Conservation (phyloP, 257 asterid genomes). For the Scutellaria minor region DNA sequence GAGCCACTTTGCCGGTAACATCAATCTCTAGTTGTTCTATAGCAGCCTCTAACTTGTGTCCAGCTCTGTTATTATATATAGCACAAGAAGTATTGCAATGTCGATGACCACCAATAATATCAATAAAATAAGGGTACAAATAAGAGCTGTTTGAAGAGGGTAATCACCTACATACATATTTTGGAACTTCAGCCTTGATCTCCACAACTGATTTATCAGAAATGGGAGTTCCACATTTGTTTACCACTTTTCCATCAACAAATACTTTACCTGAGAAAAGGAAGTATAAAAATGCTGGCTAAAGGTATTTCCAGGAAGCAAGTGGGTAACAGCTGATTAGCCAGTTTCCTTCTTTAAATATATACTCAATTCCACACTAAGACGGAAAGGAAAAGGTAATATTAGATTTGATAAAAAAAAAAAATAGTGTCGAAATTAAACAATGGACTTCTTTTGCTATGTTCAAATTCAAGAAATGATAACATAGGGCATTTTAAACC, state of each 20-base stretch:
- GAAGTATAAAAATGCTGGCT: slow-evolving; percentile 26
- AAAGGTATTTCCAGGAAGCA: slow-evolving; percentile 1
- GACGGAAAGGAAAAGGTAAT: too few species aligned
- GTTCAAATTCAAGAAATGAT: background rate
- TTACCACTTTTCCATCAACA: slow-evolving; percentile 89
- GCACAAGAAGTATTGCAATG: slow-evolving; percentile 26
- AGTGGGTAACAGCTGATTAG: slow-evolving; percentile 12
- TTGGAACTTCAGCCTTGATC: slow-evolving; percentile 94
- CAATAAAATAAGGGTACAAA: background rate
- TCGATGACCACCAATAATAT: background rate
- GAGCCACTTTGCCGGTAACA: slow-evolving; percentile 86
- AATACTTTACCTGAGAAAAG: slow-evolving; percentile 76
- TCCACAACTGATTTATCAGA: slow-evolving; percentile 84
- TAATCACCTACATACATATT: slow-evolving; percentile 99
- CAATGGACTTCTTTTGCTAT: too few species aligned
- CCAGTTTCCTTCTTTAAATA: slow-evolving; percentile 12
- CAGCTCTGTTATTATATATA: slow-evolving; percentile 64
- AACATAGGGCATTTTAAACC: background rate
- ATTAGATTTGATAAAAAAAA: too few species aligned
- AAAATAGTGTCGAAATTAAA: too few species aligned
- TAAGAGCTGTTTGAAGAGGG: slow-evolving; percentile 37
- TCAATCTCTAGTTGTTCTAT: slow-evolving; percentile 83
- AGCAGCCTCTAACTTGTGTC: slow-evolving; percentile 94
- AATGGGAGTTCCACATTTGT: slow-evolving; percentile 88
- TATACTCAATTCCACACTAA: background rate